Percentiles rank a stretch among this genome's conserved stretches.
Evolutionary conservation across 2,329 filamentous ascomycete genomes (phyloP).

Genomic region (Diatrype stigma): DNA sequence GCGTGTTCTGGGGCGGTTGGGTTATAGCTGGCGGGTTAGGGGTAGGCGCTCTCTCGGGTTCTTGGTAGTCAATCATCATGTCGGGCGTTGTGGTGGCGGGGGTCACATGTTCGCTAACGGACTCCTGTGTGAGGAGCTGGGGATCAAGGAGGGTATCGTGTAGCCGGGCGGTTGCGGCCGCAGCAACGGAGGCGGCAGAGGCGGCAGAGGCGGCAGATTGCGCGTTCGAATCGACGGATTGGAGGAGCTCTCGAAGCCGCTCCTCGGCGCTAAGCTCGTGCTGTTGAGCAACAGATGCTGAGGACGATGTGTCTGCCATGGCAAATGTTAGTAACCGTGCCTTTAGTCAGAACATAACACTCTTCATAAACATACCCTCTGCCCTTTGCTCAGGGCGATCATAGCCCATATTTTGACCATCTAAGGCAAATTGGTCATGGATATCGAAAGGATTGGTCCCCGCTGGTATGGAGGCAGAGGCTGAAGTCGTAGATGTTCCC

Average conservation of each 20-base stretch:
- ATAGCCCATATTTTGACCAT: conserved; percentile 50
- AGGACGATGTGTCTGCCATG: conserved; percentile 11
- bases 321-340: conserved; percentile 10
- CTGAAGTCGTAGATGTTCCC: conserved; percentile 19
- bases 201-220: conserved; percentile 36
- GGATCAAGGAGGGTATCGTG: conserved; percentile 53
- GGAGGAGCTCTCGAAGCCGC: conserved; percentile 43
- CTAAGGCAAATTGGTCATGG: conserved; percentile 56
- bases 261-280: conserved; percentile 43
- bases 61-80: conserved; percentile 25
- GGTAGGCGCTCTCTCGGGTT: conserved; percentile 13
- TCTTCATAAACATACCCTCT: conserved; percentile 34
- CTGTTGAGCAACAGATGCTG: conserved; percentile 11
- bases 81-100: conserved; percentile 15
- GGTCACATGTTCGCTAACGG: conserved; percentile 13
- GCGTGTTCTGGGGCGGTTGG: background rate
- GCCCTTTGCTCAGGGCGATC: conserved; percentile 33
- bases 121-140: conserved; percentile 30
- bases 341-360: conserved; percentile 2
- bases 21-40: conserved; percentile 1
- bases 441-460: conserved; percentile 40
- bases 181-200: conserved; percentile 51
- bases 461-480: conserved; percentile 13
- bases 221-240: conserved; percentile 27
- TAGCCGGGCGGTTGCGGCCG: conserved; percentile 52